Percentiles rank a stretch among this genome's conserved stretches.
Conservation (phyloP, 441 rosid species). For the Arabidopsis lyrata region DNA sequence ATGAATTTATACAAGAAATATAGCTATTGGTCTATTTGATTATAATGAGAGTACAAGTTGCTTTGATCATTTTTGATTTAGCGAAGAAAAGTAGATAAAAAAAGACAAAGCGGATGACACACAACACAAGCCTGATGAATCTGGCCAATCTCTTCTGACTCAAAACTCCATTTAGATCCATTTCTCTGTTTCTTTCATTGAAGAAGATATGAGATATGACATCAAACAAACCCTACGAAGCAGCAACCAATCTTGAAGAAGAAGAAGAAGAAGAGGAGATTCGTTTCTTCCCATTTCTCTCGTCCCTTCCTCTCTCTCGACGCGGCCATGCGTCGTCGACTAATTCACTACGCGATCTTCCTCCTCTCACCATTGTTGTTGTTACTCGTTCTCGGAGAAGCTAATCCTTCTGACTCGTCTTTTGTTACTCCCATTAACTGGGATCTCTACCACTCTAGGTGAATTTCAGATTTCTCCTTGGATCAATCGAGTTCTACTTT, state of each 20-base stretch:
- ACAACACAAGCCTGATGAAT: not conserved
- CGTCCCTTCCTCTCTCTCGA: constrained; percentile 16
- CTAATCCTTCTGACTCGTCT: constrained; percentile 44
- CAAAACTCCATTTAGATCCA: constrained; percentile 20
- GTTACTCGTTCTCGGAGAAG: constrained; percentile 40
- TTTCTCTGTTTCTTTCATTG: not conserved
- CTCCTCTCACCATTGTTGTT: constrained; percentile 33
- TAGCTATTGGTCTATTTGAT: too few relatives aligned
- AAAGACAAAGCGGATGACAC: too few relatives aligned
- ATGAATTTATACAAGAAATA: too few relatives aligned
- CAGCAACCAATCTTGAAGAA: not conserved
- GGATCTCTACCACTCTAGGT: constrained; percentile 99
- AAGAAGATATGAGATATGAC: constrained; percentile 35
- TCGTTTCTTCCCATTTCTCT: constrained; percentile 14
- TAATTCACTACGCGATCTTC: constrained; percentile 34
- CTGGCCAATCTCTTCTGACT: not conserved
- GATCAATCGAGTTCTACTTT: not conserved
- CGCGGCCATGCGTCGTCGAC: constrained; percentile 39
- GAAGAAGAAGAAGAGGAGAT: not conserved
- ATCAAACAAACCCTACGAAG: constrained; percentile 11
- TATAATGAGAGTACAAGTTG: too few relatives aligned
- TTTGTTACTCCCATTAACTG: constrained; percentile 74
- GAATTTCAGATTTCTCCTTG: not conserved
- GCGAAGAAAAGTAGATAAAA: too few relatives aligned
- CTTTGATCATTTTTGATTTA: too few relatives aligned